These are phyloP conservation scores for Phlebiopsis gigantea DNA, from an alignment of 768 basidiomycete genomes.

Conservation along the genomic window DNA sequence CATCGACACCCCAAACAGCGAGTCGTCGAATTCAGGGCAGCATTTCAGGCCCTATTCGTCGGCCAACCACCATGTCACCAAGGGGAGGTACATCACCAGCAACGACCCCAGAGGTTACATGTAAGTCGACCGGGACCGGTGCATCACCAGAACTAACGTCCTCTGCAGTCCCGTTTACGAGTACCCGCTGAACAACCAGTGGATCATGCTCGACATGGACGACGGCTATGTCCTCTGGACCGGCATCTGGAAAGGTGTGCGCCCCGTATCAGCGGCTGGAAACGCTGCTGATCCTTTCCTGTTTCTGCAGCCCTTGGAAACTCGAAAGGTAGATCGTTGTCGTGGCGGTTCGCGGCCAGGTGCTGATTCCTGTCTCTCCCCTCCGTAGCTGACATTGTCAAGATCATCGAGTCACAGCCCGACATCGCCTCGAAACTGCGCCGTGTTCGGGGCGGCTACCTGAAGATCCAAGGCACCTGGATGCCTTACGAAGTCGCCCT, in stretches of 20 bases:
- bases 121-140: constrained; percentile 36
- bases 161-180: constrained; percentile 71
- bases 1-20: constrained; percentile 25
- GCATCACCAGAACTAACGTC: neutral
- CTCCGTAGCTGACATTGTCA: constrained; percentile 82
- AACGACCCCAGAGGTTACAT: constrained; percentile 88
- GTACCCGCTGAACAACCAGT: constrained; percentile 83
- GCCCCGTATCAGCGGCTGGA: neutral
- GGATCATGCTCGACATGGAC: constrained; percentile 96
- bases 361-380: neutral
- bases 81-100: constrained; percentile 84
- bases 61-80: constrained; percentile 74
- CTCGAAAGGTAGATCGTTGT: constrained; percentile 62
- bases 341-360: constrained; percentile 3
- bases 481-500: constrained; percentile 91
- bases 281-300: constrained; percentile 11
- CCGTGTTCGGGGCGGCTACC: constrained; percentile 80
- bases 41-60: constrained; percentile 68
- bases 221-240: constrained; percentile 92
- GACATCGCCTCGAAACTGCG: constrained; percentile 79
- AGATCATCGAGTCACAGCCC: constrained; percentile 89
- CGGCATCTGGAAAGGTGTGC: constrained; percentile 87
- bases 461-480: constrained; percentile 93
- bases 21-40: constrained; percentile 20
- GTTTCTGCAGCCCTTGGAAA: constrained; percentile 67